A percentile compares a stretch with the other conserved stretches of the same genome.
Conservation (phyloP, 495 filamentous ascomycete species). For the Aspergillus wentii region DNA sequence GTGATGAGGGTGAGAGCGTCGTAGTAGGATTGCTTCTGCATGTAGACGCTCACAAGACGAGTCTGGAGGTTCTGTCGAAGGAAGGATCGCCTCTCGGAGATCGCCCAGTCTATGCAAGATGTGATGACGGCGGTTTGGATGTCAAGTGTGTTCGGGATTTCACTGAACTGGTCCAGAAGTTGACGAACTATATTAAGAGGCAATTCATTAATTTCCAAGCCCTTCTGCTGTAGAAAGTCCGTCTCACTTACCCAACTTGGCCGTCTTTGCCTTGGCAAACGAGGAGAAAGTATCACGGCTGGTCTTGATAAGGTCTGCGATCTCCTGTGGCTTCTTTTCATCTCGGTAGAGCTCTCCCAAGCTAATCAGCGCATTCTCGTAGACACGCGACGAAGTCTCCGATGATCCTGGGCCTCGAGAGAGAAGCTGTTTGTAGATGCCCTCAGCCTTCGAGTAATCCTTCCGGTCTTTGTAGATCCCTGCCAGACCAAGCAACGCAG, state of each 20-base stretch:
- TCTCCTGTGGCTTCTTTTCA: constrained; percentile 79
- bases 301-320: constrained; percentile 85
- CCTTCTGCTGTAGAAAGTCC: not conserved
- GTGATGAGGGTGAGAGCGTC: constrained; percentile 97
- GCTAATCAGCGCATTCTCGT: constrained; percentile 66
- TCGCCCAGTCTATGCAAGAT: constrained; percentile 99
- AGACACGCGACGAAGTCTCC: constrained; percentile 80
- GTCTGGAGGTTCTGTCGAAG: constrained; percentile 97
- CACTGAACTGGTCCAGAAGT: constrained; percentile 90
- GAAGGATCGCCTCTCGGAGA: constrained; percentile 87
- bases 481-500: constrained; percentile 65
- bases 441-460: constrained; percentile 75
- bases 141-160: constrained; percentile 88
- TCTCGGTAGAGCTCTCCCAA: constrained; percentile 91
- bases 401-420: constrained; percentile 76
- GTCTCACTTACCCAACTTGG: constrained; percentile 76
- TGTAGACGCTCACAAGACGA: constrained; percentile 86
- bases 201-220: constrained; percentile 1
- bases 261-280: constrained; percentile 98
- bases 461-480: constrained; percentile 89
- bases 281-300: constrained; percentile 87
- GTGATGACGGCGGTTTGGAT: constrained; percentile 91
- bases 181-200: constrained; percentile 71
- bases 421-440: constrained; percentile 82
- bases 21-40: constrained; percentile 94